Base-by-base conservation (phyloP, 371 early-diverging fungal genomes). In the Catenaria anguillulae region DNA sequence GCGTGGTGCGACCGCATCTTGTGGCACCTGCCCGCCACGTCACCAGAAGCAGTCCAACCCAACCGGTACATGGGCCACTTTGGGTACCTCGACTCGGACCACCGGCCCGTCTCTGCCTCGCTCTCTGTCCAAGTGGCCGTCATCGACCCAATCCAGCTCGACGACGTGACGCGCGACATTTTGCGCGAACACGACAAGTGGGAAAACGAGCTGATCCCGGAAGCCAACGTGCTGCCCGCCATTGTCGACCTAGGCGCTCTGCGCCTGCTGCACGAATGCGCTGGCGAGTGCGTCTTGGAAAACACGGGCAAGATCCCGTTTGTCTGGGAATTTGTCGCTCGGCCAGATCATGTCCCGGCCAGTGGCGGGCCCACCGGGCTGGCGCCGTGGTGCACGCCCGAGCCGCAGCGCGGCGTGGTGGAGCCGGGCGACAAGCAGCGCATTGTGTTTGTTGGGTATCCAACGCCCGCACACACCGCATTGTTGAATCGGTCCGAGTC, bases 1-100 rank as follows among this genome's bases (percentile, higher is more conserved):
- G 79, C 92, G 1, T 97, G 93, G 86, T 90, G 90, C 60, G 97
- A 97, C 67, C 82, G 97, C 40, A 82, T 97, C 24, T 70, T 94
- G 40, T 93, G 90, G 88, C 80, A 86, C 64, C 70, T 75, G 60
- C 63, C 63, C 36, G 68, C 58, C 19, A 60, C 65, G 24, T 17
- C 40, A 10, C 10, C 5, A 40, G 10, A 5, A 40, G 70, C 68
- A 34, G 74, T 31, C 21, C 26, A 72, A 58, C 67, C 84, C 4
- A 58, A 73, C 19, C 45, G 45, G 26, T 67, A 76, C 19, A 23
- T 73, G 2, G 73, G 68, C 36, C 89, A 90, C 79, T 77, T 40
- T 84, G 77, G 84, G 78, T 75, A 6, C 73, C 89, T 65, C 74
- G 71, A 60, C 65, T 79, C 35, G 90, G 97, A 97, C 68, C 97